Base-by-base conservation (phyloP, 192 early-diverging fungal species). In the Coemansia sp. region DNA sequence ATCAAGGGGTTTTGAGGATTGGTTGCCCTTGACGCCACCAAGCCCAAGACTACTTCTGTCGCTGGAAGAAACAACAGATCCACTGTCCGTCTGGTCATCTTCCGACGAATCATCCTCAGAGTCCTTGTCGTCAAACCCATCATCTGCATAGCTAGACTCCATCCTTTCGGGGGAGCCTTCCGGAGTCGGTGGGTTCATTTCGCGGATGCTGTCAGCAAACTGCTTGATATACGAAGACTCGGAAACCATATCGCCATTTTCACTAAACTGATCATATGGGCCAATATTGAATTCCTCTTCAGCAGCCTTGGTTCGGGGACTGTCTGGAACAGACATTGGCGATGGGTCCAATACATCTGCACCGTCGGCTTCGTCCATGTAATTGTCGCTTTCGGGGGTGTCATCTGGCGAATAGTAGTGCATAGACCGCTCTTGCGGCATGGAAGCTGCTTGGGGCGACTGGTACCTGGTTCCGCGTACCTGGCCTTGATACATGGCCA, bases 401-500 rank as follows among this genome's bases (percentile, higher is more conserved):
- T 41, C 39, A 9, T 58, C 56, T n/a, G 56, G 56, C 1, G 56
- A 58, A 37, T 58, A 39, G 53, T 65, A 68, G 42, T 71, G 61
- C 50, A 39, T 67, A 19, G 65, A 58, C 43, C 56, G 21, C 32
- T 50, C 21, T 48, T 43, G 49, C 18, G 49, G 49, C 57, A 68
- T 60, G 26, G 66, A 60, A 32, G 57, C 50, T 40, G 37, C 18
- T 49, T 63, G 68, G 10, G 40, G 67, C 26, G 80, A 43, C 38
- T 67, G 65, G 69, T 83, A 83, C 41, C 72, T 69, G 1, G 69
- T 68, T 13, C 75, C 80, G 48, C 80, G 80, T 42, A 83, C 66
- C 41, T 83, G 80, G 0, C 72, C 75, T 37, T 70, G 80, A 61
- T 83, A 83, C 75, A 77, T 77, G 16, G 71, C 69, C 40, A 83